Evolutionary conservation across 805 yeast species (phyloP).

Genomic region (Ogataea salicorniae): DNA sequence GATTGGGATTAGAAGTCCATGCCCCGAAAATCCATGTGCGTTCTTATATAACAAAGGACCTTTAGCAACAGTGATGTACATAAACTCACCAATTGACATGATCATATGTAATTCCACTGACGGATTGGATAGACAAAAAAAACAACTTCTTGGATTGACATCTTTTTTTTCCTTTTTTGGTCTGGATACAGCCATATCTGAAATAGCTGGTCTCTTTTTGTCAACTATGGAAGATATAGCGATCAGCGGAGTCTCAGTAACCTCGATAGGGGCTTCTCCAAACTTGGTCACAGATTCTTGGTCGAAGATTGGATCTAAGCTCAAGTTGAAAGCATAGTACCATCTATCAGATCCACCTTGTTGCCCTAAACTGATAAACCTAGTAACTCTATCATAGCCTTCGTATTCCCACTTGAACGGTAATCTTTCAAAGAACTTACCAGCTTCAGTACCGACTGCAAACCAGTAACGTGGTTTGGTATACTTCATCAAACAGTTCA

Average conservation of each 20-base stretch:
- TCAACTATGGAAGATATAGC: neutral
- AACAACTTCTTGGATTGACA: slow-evolving; percentile 61
- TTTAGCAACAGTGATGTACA: slow-evolving; percentile 74
- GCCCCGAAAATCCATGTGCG: slow-evolving; percentile 62
- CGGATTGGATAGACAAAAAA: slow-evolving; percentile 80
- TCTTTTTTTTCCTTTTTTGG: slow-evolving; percentile 28
- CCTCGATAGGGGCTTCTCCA: slow-evolving; percentile 9
- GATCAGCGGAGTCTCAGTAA: neutral
- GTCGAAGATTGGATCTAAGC: slow-evolving; percentile 24
- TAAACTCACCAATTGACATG: slow-evolving; percentile 60
- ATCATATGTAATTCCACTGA: slow-evolving; percentile 75
- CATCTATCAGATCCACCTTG: slow-evolving; percentile 56
- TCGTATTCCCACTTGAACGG: slow-evolving; percentile 52
- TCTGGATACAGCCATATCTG: neutral
- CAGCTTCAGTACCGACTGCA: slow-evolving; percentile 44
- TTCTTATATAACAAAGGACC: slow-evolving; percentile 70
- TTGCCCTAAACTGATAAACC: slow-evolving; percentile 62
- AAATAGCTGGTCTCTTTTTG: slow-evolving; percentile 1
- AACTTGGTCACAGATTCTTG: slow-evolving; percentile 13
- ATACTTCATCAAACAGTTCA: slow-evolving; percentile 42
- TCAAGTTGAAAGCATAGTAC: slow-evolving; percentile 68
- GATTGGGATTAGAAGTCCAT: slow-evolving; percentile 74
- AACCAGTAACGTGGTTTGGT: slow-evolving; percentile 66
- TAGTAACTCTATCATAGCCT: slow-evolving; percentile 36
- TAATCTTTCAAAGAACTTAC: slow-evolving; percentile 46